Evolutionary conservation across 169 alveolate species (phyloP), one percentile per base, ranked within the genome.

Genomic region (Sarcocystis neurona): DNA sequence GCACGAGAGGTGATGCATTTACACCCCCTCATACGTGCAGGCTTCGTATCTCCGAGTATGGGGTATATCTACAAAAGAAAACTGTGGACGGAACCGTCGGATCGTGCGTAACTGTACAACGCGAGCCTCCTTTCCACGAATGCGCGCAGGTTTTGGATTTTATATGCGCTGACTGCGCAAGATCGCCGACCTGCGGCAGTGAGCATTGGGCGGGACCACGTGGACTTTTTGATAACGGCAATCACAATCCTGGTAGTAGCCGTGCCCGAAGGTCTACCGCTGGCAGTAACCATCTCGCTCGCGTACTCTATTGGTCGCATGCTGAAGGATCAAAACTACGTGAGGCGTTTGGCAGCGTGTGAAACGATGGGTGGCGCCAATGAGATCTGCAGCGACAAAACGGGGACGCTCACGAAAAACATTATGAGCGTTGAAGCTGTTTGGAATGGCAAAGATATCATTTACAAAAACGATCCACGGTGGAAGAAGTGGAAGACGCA

Each of bases 351-450:
- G 79, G 95, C 93, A 41, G 97, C 98, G 46, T 95, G 98, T 85
- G 99, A 97, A 90, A 97, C 98, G 18, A 97, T 97, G 99, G 99
- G 99, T 43, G 97, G 98, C 15, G 98, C 98, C 32, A 94, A 94
- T 78, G 94, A 94, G 82, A 96, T 97, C 85, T 96, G 98, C 90
- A 92, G 97, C 72, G 99, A 97, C 90, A 97, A 96, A 92, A 96
- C 99, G 43, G 98, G 98, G 37, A 96, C 98, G n/a, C 94, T 97
- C 32, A 96, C 98, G 41, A 91, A 94, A 85, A 97, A 97, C 91
- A 91, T 92, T 84, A 97, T 97, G 98, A 91, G 94, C 63, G 98
- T 89, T 0, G 56, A 78, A 48, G 72, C 84, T n/a, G 46, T 66
- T 3, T 89, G 92, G 92, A 56, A 56, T 0, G 92, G 89, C 30